Evolutionary conservation across 2,329 filamentous ascomycete species (phyloP), one percentile per base, ranked within the genome.

Genomic region (Sporothrix phasma): DNA sequence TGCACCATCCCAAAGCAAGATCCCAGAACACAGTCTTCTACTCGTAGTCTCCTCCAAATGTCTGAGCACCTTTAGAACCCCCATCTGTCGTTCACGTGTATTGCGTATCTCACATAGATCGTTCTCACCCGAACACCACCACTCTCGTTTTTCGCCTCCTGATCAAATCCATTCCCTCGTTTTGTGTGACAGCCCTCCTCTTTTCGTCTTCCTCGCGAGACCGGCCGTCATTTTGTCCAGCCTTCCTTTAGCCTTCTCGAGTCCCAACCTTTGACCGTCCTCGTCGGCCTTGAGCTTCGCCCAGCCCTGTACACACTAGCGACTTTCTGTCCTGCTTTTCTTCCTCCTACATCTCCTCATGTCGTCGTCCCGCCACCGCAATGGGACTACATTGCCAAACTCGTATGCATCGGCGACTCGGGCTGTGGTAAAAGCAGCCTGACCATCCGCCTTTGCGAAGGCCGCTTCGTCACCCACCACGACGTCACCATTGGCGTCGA

Each of bases 361-460:
- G 83, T 81, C 82, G 73, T 75, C 78, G 29, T 47, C 66, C 61
- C 67, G 15, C 65, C 67, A 22, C 83, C 87, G 72, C 88, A 91
- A 76, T 97, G 93, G 93, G 92, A 97, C 80, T 97, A 95, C 80
- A 99, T 97, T 74, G 92, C 93, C 76, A 99, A 99, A 78, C 90
- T 99, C 71, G 93, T 97, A 73, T 96, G 91, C 79, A 92, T 99
- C 72, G 94, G 94, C 75, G 94, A 97, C 79, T 94, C 89, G 53
- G 94, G 92, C 74, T 96, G 91, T 74, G 94, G 94, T 73, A 99
- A 99, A 81, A 96, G 91, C 67, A 85, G 90, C 76, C 85, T 97
- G 70, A 96, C 92, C 64, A 92, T 97, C 74, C 90, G 93, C 68
- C 89, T 97, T 68, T 97, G 93, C 79, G 93, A 97, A 82, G 92